A percentile compares a stretch with the other conserved stretches of the same genome.
phyloP scores from a whole-genome alignment of 2,329 filamentous ascomycete species.

The Ambrosiella cleistominuta region DNA sequence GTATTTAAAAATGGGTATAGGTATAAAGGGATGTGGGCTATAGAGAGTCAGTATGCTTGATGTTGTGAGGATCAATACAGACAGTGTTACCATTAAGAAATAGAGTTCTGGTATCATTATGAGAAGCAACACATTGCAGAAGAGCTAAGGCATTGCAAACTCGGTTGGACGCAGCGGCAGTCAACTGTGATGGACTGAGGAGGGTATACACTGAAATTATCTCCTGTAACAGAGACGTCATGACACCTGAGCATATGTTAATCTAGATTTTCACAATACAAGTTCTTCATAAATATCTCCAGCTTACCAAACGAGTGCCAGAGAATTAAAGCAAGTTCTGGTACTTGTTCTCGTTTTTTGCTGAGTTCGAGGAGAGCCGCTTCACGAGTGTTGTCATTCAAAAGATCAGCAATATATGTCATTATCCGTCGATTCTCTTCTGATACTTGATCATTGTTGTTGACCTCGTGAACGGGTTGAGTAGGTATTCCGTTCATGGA shows the following conservation, averaged over 20 bases:
- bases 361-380: constrained; percentile 85
- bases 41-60: neutral
- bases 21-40: constrained; percentile 93
- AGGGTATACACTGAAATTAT: constrained; percentile 98
- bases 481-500: constrained; percentile 22
- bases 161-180: constrained; percentile 88
- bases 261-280: neutral
- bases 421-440: constrained; percentile 91
- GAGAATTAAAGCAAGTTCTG: constrained; percentile 83
- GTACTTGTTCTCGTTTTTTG: constrained; percentile 97
- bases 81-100: constrained; percentile 66
- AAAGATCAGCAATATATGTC: constrained; percentile 76
- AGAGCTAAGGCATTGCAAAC: constrained; percentile 95
- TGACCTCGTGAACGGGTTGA: constrained; percentile 34
- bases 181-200: constrained; percentile 90
- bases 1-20: constrained; percentile 98
- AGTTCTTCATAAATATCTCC: neutral
- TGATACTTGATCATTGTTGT: constrained; percentile 47
- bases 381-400: constrained; percentile 76
- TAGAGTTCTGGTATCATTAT: constrained; percentile 85
- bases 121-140: constrained; percentile 89
- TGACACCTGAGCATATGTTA: constrained; percentile 51
- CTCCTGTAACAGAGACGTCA: constrained; percentile 93
- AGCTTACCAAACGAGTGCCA: constrained; percentile 93
- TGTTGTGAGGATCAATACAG: neutral